A percentile compares a stretch with the other conserved stretches of the same genome.
Conservation (phyloP, 2,329 filamentous ascomycete genomes). For the Colletotrichum coccodes region DNA sequence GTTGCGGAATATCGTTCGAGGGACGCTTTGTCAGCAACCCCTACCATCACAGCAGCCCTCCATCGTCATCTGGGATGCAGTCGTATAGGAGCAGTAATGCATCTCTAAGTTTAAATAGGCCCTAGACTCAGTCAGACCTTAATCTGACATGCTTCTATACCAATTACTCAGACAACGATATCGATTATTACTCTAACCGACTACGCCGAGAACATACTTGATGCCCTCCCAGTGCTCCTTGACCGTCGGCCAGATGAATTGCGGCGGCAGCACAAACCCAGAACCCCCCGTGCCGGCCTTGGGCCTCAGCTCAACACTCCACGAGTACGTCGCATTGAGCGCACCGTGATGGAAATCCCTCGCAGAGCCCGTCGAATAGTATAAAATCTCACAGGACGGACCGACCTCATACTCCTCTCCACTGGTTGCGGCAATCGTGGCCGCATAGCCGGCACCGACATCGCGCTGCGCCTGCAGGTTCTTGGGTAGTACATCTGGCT, state of each 20-base stretch:
- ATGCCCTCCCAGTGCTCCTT: slow-evolving; percentile 37
- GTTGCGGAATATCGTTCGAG: too few species aligned
- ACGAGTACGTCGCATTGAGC: slow-evolving; percentile 36
- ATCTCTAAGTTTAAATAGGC: too few species aligned
- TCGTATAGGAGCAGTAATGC: too few species aligned
- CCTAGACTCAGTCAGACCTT: too few species aligned
- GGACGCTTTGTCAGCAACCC: too few species aligned
- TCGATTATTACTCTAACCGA: not conserved
- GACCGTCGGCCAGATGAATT: slow-evolving; percentile 35
- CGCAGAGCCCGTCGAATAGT: slow-evolving; percentile 36
- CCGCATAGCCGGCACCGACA: slow-evolving; percentile 49
- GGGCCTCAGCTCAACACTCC: slow-evolving; percentile 38
- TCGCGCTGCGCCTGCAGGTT: slow-evolving; percentile 38
- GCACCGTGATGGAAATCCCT: slow-evolving; percentile 36
- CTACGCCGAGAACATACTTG: slow-evolving; percentile 21
- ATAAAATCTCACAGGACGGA: slow-evolving; percentile 36
- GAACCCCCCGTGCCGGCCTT: slow-evolving; percentile 15
- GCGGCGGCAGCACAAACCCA: slow-evolving; percentile 36
- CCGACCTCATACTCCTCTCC: slow-evolving; percentile 35
- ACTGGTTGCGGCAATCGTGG: slow-evolving; percentile 47
- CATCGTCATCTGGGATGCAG: too few species aligned
- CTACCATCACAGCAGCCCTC: too few species aligned
- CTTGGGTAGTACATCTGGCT: slow-evolving; percentile 35
- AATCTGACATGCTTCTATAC: not conserved
- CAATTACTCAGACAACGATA: not conserved